Percentiles rank a stretch among this genome's conserved stretches.
Conservation (phyloP, 768 basidiomycete species). For the Favolaschia claudopus region DNA sequence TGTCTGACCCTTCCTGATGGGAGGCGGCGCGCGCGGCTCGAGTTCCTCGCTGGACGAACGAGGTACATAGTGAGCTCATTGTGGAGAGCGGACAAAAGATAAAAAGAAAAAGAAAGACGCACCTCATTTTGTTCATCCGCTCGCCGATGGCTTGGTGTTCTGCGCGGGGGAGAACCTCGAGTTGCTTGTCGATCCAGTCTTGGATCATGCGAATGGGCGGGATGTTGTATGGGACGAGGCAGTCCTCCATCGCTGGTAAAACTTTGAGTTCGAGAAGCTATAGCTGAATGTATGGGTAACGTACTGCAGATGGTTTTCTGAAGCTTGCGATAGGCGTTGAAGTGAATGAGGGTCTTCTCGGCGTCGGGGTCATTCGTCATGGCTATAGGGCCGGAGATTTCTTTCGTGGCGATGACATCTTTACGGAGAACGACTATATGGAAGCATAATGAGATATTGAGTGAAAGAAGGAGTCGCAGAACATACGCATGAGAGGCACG, state of each 20-base stretch:
- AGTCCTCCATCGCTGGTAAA: slow-evolving; percentile 53
- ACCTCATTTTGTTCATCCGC: slow-evolving; percentile 26
- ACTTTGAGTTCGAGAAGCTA: not conserved
- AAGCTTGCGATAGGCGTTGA: slow-evolving; percentile 46
- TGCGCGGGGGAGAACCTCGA: slow-evolving; percentile 27
- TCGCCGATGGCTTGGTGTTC: slow-evolving; percentile 28
- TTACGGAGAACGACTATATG: slow-evolving; percentile 36
- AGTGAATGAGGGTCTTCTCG: slow-evolving; percentile 41
- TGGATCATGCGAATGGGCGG: slow-evolving; percentile 41
- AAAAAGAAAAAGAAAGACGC: not conserved
- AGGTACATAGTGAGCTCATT: slow-evolving; percentile 9
- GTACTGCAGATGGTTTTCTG: slow-evolving; percentile 51
- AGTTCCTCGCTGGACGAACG: not conserved
- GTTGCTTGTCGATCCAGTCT: slow-evolving; percentile 44
- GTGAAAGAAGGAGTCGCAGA: not conserved
- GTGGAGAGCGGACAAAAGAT: not conserved
- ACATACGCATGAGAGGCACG: slow-evolving; percentile 44
- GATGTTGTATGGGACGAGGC: slow-evolving; percentile 52
- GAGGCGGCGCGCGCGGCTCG: slow-evolving; percentile 13
- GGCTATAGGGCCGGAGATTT: slow-evolving; percentile 25
- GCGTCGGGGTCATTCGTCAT: slow-evolving; percentile 18
- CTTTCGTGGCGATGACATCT: slow-evolving; percentile 35
- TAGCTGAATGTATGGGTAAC: not conserved
- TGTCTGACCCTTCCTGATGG: slow-evolving; percentile 18
- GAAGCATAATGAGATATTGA: not conserved